Evolutionary conservation across 2,329 filamentous ascomycete genomes (phyloP).

Genomic region (Stachybotrys echinatus): DNA sequence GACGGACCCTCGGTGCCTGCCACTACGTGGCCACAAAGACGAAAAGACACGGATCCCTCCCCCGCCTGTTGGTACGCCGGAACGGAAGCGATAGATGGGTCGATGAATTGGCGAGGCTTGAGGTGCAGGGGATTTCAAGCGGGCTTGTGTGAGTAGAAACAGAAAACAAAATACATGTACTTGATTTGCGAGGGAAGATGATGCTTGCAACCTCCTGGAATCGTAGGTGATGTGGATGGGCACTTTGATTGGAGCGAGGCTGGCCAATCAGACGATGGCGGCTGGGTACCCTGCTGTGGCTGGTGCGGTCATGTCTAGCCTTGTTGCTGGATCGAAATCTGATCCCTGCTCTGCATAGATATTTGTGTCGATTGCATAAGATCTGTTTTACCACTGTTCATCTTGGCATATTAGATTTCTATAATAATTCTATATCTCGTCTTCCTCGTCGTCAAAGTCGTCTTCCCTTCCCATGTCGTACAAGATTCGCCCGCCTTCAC

Average conservation of each 20-base stretch:
- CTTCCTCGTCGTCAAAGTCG: constrained; percentile 94
- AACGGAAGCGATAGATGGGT: no score
- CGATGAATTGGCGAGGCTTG: no score
- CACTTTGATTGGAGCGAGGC: background rate
- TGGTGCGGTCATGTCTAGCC: background rate
- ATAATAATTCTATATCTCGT: constrained; percentile 80
- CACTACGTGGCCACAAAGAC: background rate
- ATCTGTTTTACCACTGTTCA: no score
- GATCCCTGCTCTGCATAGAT: no score
- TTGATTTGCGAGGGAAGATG: background rate
- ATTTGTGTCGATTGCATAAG: no score
- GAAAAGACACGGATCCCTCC: no score
- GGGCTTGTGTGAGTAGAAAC: no score
- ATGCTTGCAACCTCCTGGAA: background rate
- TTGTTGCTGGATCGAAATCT: no score
- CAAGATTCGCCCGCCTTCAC: constrained; percentile 86
- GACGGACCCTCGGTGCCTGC: background rate
- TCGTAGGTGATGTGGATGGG: constrained; percentile 10
- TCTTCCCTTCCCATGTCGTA: constrained; percentile 97
- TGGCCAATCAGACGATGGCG: constrained; percentile 14
- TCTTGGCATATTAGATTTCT: no score
- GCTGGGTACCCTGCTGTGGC: background rate
- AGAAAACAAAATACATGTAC: no score
- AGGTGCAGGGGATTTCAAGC: no score
- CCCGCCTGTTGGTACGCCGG: no score